A percentile compares a stretch with the other conserved stretches of the same genome.
phyloP scores from a whole-genome alignment of 139 green algal genomes.

The Tetraselmis striata region DNA sequence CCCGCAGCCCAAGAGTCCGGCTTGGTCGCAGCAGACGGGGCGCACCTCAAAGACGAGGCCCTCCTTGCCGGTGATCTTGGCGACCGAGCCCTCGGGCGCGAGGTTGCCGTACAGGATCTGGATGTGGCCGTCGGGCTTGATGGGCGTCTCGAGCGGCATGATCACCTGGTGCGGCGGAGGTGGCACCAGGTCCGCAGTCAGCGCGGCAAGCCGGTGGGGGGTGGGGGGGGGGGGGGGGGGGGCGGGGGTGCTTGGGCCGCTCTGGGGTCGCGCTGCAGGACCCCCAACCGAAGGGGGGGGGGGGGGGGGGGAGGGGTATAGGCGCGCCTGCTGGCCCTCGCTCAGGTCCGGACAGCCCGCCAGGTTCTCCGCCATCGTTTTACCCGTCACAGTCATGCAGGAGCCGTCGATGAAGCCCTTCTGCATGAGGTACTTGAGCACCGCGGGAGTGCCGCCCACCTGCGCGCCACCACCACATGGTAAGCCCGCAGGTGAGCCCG shows the following conservation, averaged over 20 bases:
- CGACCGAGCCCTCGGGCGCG: constrained; percentile 85
- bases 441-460: constrained; percentile 85
- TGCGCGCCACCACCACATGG: no score
- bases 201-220: no score
- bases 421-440: constrained; percentile 93
- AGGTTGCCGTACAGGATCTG: constrained; percentile 97
- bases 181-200: no score
- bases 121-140: constrained; percentile 62
- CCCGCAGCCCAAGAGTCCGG: no score
- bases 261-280: no score
- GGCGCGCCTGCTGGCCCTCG: constrained; percentile 62
- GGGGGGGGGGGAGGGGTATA: no score
- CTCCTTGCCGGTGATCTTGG: constrained; percentile 96
- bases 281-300: no score
- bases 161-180: no score
- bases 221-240: no score
- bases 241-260: no score
- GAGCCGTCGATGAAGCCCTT: constrained; percentile 84
- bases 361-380: constrained; percentile 94
- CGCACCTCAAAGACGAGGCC: constrained; percentile 42
- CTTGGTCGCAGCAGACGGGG: no score
- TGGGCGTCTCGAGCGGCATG: constrained; percentile 74
- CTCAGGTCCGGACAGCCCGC: constrained; percentile 63
- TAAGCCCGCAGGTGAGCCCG: no score
- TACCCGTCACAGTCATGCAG: constrained; percentile 84